Percentiles rank a stretch among this genome's conserved stretches.
Conservation (phyloP, 2,329 filamentous ascomycete species). For the Cladosporium cucumerinum region DNA sequence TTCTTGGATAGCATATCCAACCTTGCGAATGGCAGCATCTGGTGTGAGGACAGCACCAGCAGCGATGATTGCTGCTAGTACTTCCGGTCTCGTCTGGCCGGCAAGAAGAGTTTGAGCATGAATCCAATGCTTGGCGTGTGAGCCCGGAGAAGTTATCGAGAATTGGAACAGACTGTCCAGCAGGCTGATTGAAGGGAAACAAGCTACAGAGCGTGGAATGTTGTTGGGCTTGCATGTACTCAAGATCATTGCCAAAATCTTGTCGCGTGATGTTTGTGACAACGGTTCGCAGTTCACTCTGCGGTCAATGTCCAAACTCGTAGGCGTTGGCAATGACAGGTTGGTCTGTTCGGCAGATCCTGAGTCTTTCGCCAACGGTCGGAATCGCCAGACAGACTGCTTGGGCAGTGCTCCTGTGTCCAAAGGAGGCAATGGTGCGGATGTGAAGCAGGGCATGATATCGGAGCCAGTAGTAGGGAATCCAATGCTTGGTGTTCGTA, state of each 20-base stretch:
- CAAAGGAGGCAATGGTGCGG: slow-evolving; percentile 32
- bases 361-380: slow-evolving; percentile 37
- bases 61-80: slow-evolving; percentile 58
- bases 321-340: slow-evolving; percentile 39
- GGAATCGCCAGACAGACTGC: slow-evolving; percentile 45
- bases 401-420: slow-evolving; percentile 39
- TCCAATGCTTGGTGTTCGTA: slow-evolving; percentile 33
- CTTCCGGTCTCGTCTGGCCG: slow-evolving; percentile 55
- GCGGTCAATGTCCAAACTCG: slow-evolving; percentile 38
- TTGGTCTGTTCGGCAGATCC: slow-evolving; percentile 38
- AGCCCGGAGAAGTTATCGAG: slow-evolving; percentile 56
- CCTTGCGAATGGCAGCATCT: slow-evolving; percentile 56
- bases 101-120: slow-evolving; percentile 60
- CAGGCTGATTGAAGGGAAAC: slow-evolving; percentile 60
- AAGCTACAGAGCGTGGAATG: slow-evolving; percentile 52
- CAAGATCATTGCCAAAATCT: slow-evolving; percentile 62
- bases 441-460: slow-evolving; percentile 34
- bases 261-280: slow-evolving; percentile 49
- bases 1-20: slow-evolving; percentile 55
- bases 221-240: slow-evolving; percentile 54
- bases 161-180: slow-evolving; percentile 61
- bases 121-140: slow-evolving; percentile 58
- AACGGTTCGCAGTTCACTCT: slow-evolving; percentile 42
- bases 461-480: slow-evolving; percentile 33
- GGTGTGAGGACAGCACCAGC: slow-evolving; percentile 60